Evolutionary conservation across 2,329 filamentous ascomycete species (phyloP), one percentile per base, ranked within the genome.

Genomic region (Chaetomium strumarium): DNA sequence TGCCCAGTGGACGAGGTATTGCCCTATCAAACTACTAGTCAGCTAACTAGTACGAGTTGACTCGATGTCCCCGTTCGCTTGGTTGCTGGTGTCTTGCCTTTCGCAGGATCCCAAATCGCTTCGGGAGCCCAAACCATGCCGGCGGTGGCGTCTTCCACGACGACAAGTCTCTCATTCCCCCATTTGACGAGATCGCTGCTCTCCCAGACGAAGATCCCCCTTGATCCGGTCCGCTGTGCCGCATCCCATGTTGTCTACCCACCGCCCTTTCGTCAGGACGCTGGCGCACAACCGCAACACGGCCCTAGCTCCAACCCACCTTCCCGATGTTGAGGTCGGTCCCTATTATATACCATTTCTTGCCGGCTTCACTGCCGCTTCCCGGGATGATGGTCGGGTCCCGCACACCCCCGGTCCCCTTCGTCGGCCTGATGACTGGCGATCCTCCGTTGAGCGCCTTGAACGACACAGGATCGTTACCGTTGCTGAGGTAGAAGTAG

Each of bases 91-190:
- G n/a, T 43, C 63, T 58, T 46, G 67, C 68, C 63, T 59, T 73
- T 72, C 1, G 66, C 63, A 0, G 69, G 65, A 56, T 81, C 76
- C 72, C 73, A 81, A 47, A 80, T 73, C 0, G 77, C 77, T 46
- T 76, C 74, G 0, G 78, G 79, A 0, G 78, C 78, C 78, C 78
- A 81, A 0, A 79, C 76, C 78, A 80, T 81, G 3, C 78, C 78
- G 0, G 76, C 78, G 3, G 70, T 74, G n/a, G 64, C 63, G 52
- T 78, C 72, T 58, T 80, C 77, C 11, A 81, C 77, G 0, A 62
- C 65, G 1, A 77, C 70, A 2, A 81, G 66, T 6, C 75, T 66
- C 60, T 79, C 76, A 12, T 66, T 65, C 11, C 59, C 67, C 73
- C 76, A 80, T 54, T 71, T 75, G 7, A 77, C 62, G 4, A 80